Evolutionary conservation across 305 asterid genomes (phyloP).

Genomic region (Solanum hybrid): DNA sequence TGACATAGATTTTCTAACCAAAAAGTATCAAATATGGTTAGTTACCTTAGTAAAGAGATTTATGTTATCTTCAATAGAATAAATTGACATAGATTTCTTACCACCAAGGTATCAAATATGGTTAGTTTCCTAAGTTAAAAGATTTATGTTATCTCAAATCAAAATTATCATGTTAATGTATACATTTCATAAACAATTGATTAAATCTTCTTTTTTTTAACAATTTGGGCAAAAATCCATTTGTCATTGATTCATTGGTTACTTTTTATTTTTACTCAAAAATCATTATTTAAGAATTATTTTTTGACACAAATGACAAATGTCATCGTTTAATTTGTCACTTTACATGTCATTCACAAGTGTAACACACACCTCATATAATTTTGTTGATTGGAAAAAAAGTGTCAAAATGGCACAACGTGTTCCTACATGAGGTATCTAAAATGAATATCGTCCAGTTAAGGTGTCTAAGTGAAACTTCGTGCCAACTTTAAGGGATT

Average conservation of each 20-base stretch:
- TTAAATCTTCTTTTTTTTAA: too few species aligned
- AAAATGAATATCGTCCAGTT: background rate
- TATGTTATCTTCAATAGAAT: background rate
- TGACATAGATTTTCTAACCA: background rate
- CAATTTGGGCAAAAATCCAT: background rate
- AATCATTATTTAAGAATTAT: too few species aligned
- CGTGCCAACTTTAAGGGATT: background rate
- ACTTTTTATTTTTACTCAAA: background rate
- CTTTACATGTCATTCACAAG: too few species aligned
- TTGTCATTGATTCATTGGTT: background rate
- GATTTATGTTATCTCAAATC: background rate
- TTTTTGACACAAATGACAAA: too few species aligned
- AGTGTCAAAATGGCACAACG: background rate
- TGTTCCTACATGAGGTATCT: background rate
- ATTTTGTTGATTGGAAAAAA: too few species aligned
- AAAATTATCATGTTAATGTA: background rate
- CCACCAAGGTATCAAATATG: background rate
- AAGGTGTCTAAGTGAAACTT: background rate
- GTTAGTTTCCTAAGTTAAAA: background rate
- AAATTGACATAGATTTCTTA: background rate
- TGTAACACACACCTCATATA: background rate
- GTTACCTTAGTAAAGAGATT: too few species aligned
- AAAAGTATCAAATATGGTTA: too few species aligned
- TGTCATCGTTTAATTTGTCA: too few species aligned
- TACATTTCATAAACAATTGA: background rate